Conservation (phyloP, 257 asterid species). For the Agastache rugosa region DNA sequence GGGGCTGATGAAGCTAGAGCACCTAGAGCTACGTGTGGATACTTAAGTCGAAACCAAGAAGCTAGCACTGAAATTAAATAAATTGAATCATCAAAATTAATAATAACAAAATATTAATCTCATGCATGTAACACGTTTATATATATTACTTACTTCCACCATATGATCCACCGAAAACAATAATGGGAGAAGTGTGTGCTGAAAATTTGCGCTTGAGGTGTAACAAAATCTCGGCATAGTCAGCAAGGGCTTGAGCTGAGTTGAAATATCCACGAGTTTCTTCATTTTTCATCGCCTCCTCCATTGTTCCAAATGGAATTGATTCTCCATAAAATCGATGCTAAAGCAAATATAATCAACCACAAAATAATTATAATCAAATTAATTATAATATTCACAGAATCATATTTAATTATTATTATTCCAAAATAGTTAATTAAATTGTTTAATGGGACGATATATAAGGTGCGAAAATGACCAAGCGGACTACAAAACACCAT, state of each 20-base stretch:
- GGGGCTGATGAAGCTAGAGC: conserved; percentile 90
- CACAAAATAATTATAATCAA: too few species aligned
- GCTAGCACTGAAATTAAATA: conserved; percentile 66
- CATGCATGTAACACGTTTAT: too few species aligned
- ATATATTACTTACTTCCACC: conserved; percentile 74
- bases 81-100: background rate
- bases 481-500: too few species aligned
- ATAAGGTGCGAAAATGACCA: too few species aligned
- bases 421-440: too few species aligned
- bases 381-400: too few species aligned
- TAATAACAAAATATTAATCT: too few species aligned
- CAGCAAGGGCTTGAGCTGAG: conserved; percentile 88
- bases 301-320: conserved; percentile 54
- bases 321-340: conserved; percentile 81
- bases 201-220: conserved; percentile 50
- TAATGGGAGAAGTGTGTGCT: conserved; percentile 63
- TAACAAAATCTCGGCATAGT: conserved; percentile 65
- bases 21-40: conserved; percentile 79
- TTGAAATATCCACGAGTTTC: conserved; percentile 67
- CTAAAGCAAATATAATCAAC: conserved; percentile 33
- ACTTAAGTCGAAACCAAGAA: conserved; percentile 81
- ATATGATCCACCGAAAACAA: conserved; percentile 77
- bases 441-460: too few species aligned
- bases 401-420: too few species aligned
- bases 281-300: conserved; percentile 49